Evolutionary conservation across 2,329 filamentous ascomycete genomes (phyloP).

Genomic region (Colletotrichum agaves): DNA sequence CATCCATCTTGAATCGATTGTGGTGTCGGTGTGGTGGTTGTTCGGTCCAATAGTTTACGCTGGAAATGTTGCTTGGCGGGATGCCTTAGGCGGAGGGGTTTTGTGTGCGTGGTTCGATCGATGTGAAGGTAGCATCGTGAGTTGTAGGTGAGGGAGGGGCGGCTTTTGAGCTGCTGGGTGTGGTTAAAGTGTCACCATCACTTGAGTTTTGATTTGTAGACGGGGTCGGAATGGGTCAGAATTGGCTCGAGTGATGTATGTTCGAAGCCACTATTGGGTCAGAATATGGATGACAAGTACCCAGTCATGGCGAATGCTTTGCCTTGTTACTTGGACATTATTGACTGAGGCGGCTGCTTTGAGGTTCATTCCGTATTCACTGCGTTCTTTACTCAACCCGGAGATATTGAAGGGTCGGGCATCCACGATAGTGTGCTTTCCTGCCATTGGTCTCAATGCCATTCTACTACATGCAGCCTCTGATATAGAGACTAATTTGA

Average conservation of each 20-base stretch:
- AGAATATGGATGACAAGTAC: not conserved
- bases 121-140: not conserved
- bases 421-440: too few relatives aligned
- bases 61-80: not conserved
- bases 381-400: too few relatives aligned
- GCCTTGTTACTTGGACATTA: not conserved
- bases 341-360: too few relatives aligned
- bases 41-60: not conserved
- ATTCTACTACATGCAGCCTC: too few relatives aligned
- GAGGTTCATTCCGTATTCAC: too few relatives aligned
- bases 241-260: too few relatives aligned
- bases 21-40: not conserved
- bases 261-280: too few relatives aligned
- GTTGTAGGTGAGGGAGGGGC: not conserved
- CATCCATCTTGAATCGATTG: not conserved
- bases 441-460: too few relatives aligned
- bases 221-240: too few relatives aligned
- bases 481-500: too few relatives aligned
- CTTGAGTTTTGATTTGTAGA: too few relatives aligned
- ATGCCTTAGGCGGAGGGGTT: not conserved
- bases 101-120: not conserved
- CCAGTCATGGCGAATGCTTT: not conserved
- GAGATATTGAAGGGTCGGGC: too few relatives aligned
- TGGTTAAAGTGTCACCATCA: not conserved
- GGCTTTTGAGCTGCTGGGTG: not conserved